Base-by-base conservation (phyloP, 345 rosid species). In the Anacardium occidentale region DNA sequence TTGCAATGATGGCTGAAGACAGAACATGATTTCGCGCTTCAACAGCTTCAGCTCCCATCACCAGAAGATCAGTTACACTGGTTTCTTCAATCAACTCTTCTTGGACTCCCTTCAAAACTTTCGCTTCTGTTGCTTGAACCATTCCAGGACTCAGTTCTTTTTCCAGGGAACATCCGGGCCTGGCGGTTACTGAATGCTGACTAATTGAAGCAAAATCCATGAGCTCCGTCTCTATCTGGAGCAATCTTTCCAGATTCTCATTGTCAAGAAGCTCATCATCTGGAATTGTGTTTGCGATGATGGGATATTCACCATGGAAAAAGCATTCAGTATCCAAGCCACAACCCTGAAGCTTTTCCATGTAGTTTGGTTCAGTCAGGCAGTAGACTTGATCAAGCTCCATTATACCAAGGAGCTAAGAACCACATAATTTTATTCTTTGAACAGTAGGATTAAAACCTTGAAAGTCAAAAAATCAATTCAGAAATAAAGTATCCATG, bases 21-120 rank as follows among this genome's bases (percentile, higher is more conserved):
- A 70, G 76, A 54, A 70, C 45, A 73, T 69, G 66, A 66, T 80
- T 76, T 64, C 64, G 64, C 6, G 57, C 74, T 68, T 80, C 80
- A 52, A 76, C 79, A 44, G 77, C 83, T 72, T 80, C 80, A 22
- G 83, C 83, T 73, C 75, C 83, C 75, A 68, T 72, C 64, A 76
- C 34, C 11, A 76, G 44, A 15, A 80, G 72, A 44, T 76, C 74
- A 17, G 34, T 64, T 52, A 73, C 68, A 71, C 73, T 63, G 58
- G 1, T 68, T 5, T 76, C 74, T 54, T 72, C 74, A 64, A 45
- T 64, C 55, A 65, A 11, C 25, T 74, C 75, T 64, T 70, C 72
- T 12, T 32, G 74, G 55, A 37, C 42, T 34, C 15, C 64, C 53
- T 58, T 59, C 17, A 45, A 17, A 24, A 22, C 42, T 44, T 74